These are phyloP conservation scores for Zarea fungicola DNA, from an alignment of 2,329 filamentous ascomycete genomes.

Conservation along the genomic window DNA sequence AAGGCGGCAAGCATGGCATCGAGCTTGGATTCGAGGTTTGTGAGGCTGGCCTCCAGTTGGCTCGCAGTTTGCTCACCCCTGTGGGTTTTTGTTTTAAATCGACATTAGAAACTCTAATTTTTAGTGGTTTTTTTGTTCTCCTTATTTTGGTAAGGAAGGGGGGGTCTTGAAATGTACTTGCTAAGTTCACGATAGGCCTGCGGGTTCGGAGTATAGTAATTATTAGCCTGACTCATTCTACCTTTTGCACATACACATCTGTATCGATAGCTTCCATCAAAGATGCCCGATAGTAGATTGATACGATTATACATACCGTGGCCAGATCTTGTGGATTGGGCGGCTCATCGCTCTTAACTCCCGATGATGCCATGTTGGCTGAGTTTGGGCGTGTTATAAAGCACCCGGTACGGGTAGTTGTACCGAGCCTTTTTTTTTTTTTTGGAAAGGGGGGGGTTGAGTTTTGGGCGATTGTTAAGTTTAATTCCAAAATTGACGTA, in stretches of 20 bases:
- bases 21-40: slow-evolving; percentile 49
- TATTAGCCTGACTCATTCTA: not conserved
- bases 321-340: slow-evolving; percentile 5
- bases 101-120: not conserved
- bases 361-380: not conserved
- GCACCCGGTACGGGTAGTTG: too few relatives aligned
- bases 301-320: not conserved
- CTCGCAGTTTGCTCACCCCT: slow-evolving; percentile 52
- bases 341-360: not conserved
- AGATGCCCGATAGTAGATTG: too few relatives aligned
- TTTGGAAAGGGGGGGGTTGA: too few relatives aligned
- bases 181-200: slow-evolving; percentile 17
- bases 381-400: too few relatives aligned
- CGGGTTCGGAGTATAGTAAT: not conserved
- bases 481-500: too few relatives aligned
- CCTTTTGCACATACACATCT: not conserved
- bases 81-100: not conserved
- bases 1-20: slow-evolving; percentile 48
- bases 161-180: slow-evolving; percentile 18
- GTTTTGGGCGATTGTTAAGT: too few relatives aligned
- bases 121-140: not conserved
- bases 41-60: slow-evolving; percentile 48
- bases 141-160: not conserved
- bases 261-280: not conserved
- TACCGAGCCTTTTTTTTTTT: too few relatives aligned